phyloP scores from a whole-genome alignment of 352 stramenopile genomes.

The Globisporangium yorkense region DNA sequence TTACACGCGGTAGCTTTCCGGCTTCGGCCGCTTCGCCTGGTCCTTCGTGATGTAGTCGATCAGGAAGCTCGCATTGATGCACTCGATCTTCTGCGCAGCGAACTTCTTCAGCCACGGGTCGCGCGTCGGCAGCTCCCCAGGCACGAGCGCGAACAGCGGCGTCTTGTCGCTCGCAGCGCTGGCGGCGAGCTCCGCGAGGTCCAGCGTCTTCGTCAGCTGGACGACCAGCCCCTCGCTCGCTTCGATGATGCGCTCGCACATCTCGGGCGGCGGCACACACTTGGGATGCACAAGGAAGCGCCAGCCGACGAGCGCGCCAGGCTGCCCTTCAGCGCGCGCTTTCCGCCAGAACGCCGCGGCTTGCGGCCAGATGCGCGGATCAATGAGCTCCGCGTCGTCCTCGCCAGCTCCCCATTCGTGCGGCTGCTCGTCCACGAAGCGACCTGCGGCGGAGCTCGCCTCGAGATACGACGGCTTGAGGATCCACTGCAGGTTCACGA shows the following conservation, averaged over 20 bases:
- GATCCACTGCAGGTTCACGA: conserved; percentile 55
- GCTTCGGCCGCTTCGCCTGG: conserved; percentile 42
- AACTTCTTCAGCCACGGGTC: conserved; percentile 77
- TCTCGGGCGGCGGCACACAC: conserved; percentile 62
- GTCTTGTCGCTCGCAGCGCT: conserved; percentile 30
- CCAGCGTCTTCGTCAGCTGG: conserved; percentile 43
- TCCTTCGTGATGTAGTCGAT: conserved; percentile 87
- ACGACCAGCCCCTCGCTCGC: conserved; percentile 54
- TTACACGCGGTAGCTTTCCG: conserved; percentile 51
- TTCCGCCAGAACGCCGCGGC: conserved; percentile 64
- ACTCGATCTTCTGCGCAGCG: conserved; percentile 49
- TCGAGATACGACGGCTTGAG: conserved; percentile 79
- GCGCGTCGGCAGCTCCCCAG: conserved; percentile 40
- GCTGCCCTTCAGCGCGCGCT: conserved; percentile 28
- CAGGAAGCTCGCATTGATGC: conserved; percentile 73
- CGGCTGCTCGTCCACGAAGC: conserved; percentile 63
- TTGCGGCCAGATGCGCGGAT: conserved; percentile 67
- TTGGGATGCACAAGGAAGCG: conserved; percentile 73
- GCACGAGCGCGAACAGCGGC: conserved; percentile 52
- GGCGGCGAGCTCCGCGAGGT: conserved; percentile 26
- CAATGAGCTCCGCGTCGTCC: conserved; percentile 55
- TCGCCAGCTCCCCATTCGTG: conserved; percentile 69
- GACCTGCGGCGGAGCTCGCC: conserved; percentile 44
- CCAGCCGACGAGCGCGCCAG: conserved; percentile 64
- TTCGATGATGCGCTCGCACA: conserved; percentile 73